Conservation (phyloP, 2,329 filamentous ascomycete genomes). For the Ophiostoma novo-ulmi region DNA sequence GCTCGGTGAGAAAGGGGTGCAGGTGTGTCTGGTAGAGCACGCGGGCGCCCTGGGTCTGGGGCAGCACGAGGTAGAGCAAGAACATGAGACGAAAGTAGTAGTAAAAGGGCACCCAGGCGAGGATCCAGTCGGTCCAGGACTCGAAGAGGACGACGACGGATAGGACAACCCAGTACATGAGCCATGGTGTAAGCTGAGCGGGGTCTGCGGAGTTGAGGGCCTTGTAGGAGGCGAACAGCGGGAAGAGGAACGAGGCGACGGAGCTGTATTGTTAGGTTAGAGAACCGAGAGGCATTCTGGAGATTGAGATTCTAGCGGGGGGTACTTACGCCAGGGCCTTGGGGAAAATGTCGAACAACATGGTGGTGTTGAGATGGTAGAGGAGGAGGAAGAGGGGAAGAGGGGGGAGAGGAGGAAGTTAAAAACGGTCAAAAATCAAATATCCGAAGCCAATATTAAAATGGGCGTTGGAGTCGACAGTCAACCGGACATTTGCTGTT, state of each 20-base stretch:
- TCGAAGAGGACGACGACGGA: slow-evolving; percentile 76
- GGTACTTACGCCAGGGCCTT: slow-evolving; percentile 26
- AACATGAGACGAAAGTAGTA: slow-evolving; percentile 81
- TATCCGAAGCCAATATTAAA: not conserved
- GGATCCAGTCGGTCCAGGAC: slow-evolving; percentile 80
- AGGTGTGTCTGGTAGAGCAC: slow-evolving; percentile 79
- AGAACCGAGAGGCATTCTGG: not conserved
- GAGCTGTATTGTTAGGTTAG: slow-evolving; percentile 53
- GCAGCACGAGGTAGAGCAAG: slow-evolving; percentile 92
- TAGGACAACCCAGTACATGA: slow-evolving; percentile 98
- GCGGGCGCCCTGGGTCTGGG: slow-evolving; percentile 89
- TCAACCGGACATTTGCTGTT: slow-evolving; percentile 8
- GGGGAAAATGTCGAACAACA: slow-evolving; percentile 27
- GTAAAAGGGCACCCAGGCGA: slow-evolving; percentile 91
- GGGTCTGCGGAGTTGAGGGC: slow-evolving; percentile 89
- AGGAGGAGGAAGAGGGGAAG: not conserved
- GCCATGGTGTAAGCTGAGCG: slow-evolving; percentile 87
- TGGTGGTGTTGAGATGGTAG: slow-evolving; percentile 12
- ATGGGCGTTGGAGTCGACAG: not conserved
- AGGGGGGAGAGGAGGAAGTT: not conserved
- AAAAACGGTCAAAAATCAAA: not conserved
- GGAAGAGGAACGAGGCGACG: slow-evolving; percentile 83
- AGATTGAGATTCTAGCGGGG: not conserved
- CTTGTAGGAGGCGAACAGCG: slow-evolving; percentile 96
- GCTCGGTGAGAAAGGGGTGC: slow-evolving; percentile 80